Evolutionary conservation across 2,329 filamentous ascomycete genomes (phyloP), one percentile per base, ranked within the genome.

Genomic region (Cadophora gregata): DNA sequence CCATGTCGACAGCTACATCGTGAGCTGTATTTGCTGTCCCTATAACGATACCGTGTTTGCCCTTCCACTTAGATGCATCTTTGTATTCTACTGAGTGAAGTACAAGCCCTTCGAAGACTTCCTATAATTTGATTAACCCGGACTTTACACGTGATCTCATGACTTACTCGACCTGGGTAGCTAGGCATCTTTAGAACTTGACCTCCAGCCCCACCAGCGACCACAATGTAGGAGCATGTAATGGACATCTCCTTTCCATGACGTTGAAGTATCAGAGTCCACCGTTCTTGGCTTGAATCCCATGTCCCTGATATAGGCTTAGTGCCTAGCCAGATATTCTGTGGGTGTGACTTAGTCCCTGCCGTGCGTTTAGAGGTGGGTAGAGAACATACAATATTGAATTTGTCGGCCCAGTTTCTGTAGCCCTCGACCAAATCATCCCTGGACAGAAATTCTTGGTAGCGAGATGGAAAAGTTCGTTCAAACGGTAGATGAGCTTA

Each of bases 1-100:
- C 81, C 72, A 84, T 90, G 69, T 91, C 87, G 56, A 90, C 88
- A 0, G 87, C 85, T 60, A 91, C 90, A 71, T 91, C 89, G 71
- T 90, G 87, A 9, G 81, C 87, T n/a, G 69, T 72, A 24, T 72
- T 72, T 7, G 69, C 83, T 21, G 86, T 86, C 1, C 89, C 89
- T 0, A 92, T 81, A 0, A 92, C 85, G 1, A 91, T 78, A 0
- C 86, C 88, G 68, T 85, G 88, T 74, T 87, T 88, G 1, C 84
- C 84, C 14, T 80, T 75, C 73, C 69, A 70, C 24, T 50, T 10
- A 5, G 31, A 24, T 0, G 69, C 45, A 14, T 61, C 24, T 27
- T 36, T 68, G 42, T 70, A 72, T 19, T 67, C 55, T 48, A 47
- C 67, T 36, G 70, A 72, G 53, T 72, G 69, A 7, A 70, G 42